Conservation (phyloP, 768 basidiomycete species). For the Tylopilus sp. region DNA sequence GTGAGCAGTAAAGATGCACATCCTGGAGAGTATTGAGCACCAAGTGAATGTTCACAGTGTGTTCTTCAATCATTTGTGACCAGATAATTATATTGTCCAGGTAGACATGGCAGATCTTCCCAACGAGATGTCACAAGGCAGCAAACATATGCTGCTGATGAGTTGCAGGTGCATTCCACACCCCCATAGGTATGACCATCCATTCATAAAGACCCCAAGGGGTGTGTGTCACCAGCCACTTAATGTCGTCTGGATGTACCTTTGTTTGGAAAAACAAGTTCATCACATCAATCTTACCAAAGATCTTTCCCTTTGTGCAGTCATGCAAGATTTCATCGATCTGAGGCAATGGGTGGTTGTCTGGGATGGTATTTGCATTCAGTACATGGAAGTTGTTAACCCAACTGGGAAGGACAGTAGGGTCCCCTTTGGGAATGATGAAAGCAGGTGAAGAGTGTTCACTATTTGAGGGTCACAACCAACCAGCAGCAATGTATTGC, state of each 20-base stretch:
- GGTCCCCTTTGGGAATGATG: conserved; percentile 31
- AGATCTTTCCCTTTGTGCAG: neutral
- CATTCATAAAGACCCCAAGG: neutral
- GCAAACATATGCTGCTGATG: neutral
- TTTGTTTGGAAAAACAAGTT: neutral
- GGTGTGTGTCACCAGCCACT: neutral
- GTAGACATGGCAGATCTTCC: conserved; percentile 26
- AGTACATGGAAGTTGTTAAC: conserved; percentile 29
- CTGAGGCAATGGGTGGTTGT: conserved; percentile 12
- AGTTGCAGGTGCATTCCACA: neutral
- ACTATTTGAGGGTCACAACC: conserved; percentile 27
- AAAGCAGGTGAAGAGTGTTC: conserved; percentile 35
- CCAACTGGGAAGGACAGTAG: conserved; percentile 12
- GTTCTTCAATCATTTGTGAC: conserved; percentile 23
- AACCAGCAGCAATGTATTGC: conserved; percentile 32
- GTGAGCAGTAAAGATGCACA: neutral
- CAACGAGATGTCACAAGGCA: conserved; percentile 1
- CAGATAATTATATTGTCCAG: conserved; percentile 27
- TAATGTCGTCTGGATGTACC: neutral
- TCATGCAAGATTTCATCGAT: conserved; percentile 10
- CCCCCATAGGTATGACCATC: neutral
- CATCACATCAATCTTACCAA: neutral
- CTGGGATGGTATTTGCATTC: conserved; percentile 12
- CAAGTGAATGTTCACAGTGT: neutral
- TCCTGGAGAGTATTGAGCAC: neutral